phyloP scores from a whole-genome alignment of 2,329 filamentous ascomycete species.

The Phyllosticta paracitricarpa region DNA sequence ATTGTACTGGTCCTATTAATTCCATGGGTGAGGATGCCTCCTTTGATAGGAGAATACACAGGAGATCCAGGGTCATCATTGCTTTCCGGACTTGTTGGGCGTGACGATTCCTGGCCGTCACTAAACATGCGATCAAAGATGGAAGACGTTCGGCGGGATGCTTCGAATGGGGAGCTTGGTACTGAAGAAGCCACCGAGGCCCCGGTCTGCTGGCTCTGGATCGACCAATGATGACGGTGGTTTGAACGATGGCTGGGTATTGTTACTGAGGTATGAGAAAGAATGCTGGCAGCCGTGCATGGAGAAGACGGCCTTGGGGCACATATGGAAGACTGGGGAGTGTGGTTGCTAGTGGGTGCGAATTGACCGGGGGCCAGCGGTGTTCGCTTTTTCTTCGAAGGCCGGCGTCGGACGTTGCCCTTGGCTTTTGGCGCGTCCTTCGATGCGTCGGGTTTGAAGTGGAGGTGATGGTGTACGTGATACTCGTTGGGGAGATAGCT shows the following conservation, averaged over 20 bases:
- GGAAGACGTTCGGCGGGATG: conserved; percentile 55
- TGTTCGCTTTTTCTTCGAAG: conserved; percentile 63
- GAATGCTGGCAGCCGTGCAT: conserved; percentile 45
- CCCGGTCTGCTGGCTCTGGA: conserved; percentile 50
- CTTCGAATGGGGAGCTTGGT: conserved; percentile 72
- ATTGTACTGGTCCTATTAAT: conserved; percentile 2
- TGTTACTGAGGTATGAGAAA: conserved; percentile 53
- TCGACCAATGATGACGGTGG: conserved; percentile 50
- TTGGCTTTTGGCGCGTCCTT: conserved; percentile 29
- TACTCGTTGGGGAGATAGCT: conserved; percentile 43
- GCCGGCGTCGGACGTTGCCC: conserved; percentile 42
- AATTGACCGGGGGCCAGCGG: conserved; percentile 47
- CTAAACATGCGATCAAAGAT: conserved; percentile 67
- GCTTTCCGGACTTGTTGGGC: conserved; percentile 74
- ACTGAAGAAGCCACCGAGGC: conserved; percentile 61
- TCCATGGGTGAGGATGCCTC: conserved; percentile 34
- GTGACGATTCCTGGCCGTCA: conserved; percentile 53
- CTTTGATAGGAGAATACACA: conserved; percentile 34
- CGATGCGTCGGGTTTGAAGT: conserved; percentile 32
- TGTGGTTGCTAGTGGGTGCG: conserved; percentile 29
- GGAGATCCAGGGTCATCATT: conserved; percentile 47
- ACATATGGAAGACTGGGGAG: conserved; percentile 29
- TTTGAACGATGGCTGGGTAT: conserved; percentile 37
- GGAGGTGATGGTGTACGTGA: conserved; percentile 93
- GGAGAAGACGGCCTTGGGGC: conserved; percentile 29